Percentiles rank a stretch among this genome's conserved stretches.
phyloP scores from a whole-genome alignment of 169 alveolate genomes.

The Plasmodium gonderi region DNA sequence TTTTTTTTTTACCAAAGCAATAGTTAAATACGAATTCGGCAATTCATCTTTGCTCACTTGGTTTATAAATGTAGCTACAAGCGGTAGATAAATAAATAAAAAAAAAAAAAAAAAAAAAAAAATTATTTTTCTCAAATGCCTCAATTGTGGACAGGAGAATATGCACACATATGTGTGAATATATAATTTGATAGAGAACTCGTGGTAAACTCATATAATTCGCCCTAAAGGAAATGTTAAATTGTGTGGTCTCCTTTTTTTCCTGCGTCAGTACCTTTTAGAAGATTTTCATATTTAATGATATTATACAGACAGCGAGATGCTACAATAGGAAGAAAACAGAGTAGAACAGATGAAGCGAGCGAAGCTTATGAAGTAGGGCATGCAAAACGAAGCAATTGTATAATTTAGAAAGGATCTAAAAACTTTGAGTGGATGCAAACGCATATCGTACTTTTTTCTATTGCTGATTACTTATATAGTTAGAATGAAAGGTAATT shows the following conservation, averaged over 20 bases:
- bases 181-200: not conserved
- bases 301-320: conserved; percentile 23
- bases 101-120: no score
- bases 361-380: no score
- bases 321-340: conserved; percentile 13
- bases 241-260: not conserved
- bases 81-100: not conserved
- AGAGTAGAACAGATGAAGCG: not conserved
- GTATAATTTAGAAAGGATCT: not conserved
- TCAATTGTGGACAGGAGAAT: not conserved
- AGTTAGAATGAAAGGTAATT: conserved; percentile 24
- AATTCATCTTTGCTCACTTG: not conserved
- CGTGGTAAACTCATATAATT: no score
- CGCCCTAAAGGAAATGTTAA: not conserved
- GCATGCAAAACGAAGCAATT: not conserved
- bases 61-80: conserved; percentile 46
- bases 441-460: not conserved
- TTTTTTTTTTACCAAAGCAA: conserved; percentile 15
- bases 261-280: conserved; percentile 12
- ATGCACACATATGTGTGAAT: not conserved
- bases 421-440: not conserved
- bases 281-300: conserved; percentile 43
- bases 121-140: no score
- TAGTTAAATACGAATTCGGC: conserved; percentile 35
- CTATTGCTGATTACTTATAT: conserved; percentile 10